Percentiles rank a stretch among this genome's conserved stretches.
These are phyloP conservation scores for Trichoderma oligosporum DNA, from an alignment of 2,329 filamentous ascomycete species.

Conservation along the genomic window DNA sequence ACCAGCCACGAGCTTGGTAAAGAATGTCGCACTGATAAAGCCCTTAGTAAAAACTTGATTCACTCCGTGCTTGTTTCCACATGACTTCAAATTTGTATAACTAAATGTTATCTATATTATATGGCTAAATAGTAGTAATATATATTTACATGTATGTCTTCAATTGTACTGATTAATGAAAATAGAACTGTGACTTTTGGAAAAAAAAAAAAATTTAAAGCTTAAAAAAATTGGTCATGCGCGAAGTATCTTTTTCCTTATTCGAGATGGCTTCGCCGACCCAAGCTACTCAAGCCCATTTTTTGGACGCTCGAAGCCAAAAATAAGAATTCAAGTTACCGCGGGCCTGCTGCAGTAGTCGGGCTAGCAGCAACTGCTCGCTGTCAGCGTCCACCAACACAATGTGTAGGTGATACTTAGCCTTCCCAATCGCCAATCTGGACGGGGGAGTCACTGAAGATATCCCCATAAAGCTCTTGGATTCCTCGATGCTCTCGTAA, in stretches of 20 bases:
- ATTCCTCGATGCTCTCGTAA: constrained; percentile 53
- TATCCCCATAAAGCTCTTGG: constrained; percentile 49
- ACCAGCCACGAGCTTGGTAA: constrained; percentile 36
- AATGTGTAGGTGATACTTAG: neutral
- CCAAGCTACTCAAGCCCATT: too few species aligned
- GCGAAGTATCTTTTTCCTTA: too few species aligned
- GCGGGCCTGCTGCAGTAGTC: too few species aligned
- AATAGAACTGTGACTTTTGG: neutral
- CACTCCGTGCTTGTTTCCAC: neutral
- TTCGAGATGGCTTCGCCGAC: too few species aligned
- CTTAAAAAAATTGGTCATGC: too few species aligned
- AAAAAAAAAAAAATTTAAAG: too few species aligned
- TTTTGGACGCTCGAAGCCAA: too few species aligned
- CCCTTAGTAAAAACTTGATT: constrained; percentile 25
- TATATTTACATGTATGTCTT: constrained; percentile 3
- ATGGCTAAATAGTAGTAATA: neutral
- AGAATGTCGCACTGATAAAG: constrained; percentile 40
- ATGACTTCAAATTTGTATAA: neutral
- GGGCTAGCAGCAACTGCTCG: neutral
- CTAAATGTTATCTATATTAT: neutral
- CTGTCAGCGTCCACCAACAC: neutral
- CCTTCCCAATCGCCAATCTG: constrained; percentile 43
- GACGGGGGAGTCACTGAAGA: constrained; percentile 48
- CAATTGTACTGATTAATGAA: neutral
- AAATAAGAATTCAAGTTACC: too few species aligned